phyloP scores from a whole-genome alignment of 192 early-diverging fungal species.

The Umbelopsis ramanniana region DNA sequence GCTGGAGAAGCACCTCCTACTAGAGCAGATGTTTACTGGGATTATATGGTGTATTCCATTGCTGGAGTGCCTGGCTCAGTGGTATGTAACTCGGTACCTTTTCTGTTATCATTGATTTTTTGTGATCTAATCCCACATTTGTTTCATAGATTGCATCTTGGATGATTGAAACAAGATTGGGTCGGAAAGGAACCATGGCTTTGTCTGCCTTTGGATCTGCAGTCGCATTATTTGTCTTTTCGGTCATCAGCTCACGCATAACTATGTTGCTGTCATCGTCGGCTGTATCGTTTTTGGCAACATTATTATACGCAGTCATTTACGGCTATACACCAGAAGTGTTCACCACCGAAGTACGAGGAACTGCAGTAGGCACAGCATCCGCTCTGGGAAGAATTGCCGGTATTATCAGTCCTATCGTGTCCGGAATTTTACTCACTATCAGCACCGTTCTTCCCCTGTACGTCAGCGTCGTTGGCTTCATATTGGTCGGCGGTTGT shows the following conservation, averaged over 20 bases:
- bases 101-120: neutral
- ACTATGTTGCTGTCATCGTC: slow-evolving; percentile 67
- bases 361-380: slow-evolving; percentile 80
- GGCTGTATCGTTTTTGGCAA: slow-evolving; percentile 64
- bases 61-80: slow-evolving; percentile 84
- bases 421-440: slow-evolving; percentile 68
- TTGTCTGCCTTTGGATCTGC: slow-evolving; percentile 74
- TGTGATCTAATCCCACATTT: no score
- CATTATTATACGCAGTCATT: slow-evolving; percentile 83
- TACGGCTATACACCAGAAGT: slow-evolving; percentile 91
- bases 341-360: slow-evolving; percentile 75
- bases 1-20: slow-evolving; percentile 38
- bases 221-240: slow-evolving; percentile 69
- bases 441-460: slow-evolving; percentile 64
- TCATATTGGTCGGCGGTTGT: slow-evolving; percentile 59
- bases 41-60: slow-evolving; percentile 75
- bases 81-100: slow-evolving; percentile 44
- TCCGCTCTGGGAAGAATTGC: slow-evolving; percentile 75
- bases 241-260: slow-evolving; percentile 54
- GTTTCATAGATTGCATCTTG: slow-evolving; percentile 48
- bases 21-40: slow-evolving; percentile 65
- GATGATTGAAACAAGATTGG: slow-evolving; percentile 75
- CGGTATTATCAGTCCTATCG: slow-evolving; percentile 75
- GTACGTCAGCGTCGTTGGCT: slow-evolving; percentile 63
- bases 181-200: slow-evolving; percentile 82